These are phyloP conservation scores for Chloris gayana DNA, from an alignment of 176 grass and related monocot genomes.

Conservation along the genomic window DNA sequence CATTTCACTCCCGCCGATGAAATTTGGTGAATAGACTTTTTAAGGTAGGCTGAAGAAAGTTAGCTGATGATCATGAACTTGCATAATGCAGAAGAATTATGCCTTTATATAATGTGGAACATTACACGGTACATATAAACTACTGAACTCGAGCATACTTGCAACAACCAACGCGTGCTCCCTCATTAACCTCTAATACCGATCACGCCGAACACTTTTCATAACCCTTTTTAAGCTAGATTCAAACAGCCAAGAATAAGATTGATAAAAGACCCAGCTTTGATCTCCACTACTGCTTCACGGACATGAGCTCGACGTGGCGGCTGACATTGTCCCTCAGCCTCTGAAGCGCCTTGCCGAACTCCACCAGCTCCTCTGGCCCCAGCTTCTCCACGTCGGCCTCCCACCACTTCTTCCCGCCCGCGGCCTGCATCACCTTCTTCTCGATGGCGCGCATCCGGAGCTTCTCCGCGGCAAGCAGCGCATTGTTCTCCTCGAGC, in stretches of 20 bases:
- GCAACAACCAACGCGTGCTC: too few species aligned
- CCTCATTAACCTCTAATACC: too few species aligned
- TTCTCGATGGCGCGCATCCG: not conserved
- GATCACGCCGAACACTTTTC: too few species aligned
- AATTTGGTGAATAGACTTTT: not conserved
- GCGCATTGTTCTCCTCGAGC: not conserved
- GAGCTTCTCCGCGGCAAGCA: not conserved
- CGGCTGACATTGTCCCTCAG: not conserved
- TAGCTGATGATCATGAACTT: not conserved
- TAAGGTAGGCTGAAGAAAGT: not conserved
- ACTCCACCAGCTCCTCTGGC: slow-evolving; percentile 8
- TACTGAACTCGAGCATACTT: not conserved
- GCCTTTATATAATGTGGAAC: not conserved
- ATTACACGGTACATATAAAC: not conserved
- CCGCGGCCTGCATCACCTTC: not conserved
- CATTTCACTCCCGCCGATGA: too few species aligned
- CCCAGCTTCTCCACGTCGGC: slow-evolving; percentile 8
- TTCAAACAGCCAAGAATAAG: too few species aligned
- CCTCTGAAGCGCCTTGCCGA: not conserved
- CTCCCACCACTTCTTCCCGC: not conserved
- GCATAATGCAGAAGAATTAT: not conserved
- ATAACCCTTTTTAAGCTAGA: too few species aligned
- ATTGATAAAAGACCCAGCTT: too few species aligned
- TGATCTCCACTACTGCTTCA: not conserved
- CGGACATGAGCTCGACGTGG: not conserved